A percentile compares a stretch with the other conserved stretches of the same genome.
Conservation (phyloP, 2,329 filamentous ascomycete species). For the Fonsecaea monophora region DNA sequence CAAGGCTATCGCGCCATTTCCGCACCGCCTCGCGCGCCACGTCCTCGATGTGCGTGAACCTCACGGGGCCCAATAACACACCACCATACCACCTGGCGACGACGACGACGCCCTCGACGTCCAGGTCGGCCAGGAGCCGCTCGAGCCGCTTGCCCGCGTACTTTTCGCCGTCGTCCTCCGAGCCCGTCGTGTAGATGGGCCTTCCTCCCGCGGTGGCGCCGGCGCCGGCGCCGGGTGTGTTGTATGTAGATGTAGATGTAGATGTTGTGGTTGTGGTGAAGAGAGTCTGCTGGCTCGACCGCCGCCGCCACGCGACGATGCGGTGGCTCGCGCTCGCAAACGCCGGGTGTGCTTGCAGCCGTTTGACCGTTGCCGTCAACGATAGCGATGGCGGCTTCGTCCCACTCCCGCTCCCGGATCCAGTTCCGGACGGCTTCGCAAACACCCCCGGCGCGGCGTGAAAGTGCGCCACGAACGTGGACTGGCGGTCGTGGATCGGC, state of each 20-base stretch:
- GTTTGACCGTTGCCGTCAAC: conserved; percentile 39
- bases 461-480: conserved; percentile 59
- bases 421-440: background rate
- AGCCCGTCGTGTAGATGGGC: conserved; percentile 51
- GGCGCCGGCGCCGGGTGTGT: background rate
- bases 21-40: conserved; percentile 57
- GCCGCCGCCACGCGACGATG: conserved; percentile 59
- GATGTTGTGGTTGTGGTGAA: background rate
- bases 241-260: background rate
- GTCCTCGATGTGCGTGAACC: conserved; percentile 61
- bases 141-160: conserved; percentile 58
- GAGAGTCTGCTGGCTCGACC: conserved; percentile 56
- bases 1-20: conserved; percentile 46
- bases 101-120: conserved; percentile 55
- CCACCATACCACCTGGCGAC: conserved; percentile 65
- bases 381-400: conserved; percentile 40
- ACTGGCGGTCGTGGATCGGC: conserved; percentile 58
- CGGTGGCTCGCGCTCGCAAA: conserved; percentile 57
- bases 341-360: conserved; percentile 54
- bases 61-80: conserved; percentile 58
- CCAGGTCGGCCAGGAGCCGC: conserved; percentile 54
- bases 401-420: background rate
- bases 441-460: conserved; percentile 44
- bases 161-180: conserved; percentile 63
- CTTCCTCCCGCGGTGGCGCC: conserved; percentile 40